Percentiles rank a stretch among this genome's conserved stretches.
These are phyloP conservation scores for Penstemon davidsonii DNA, from an alignment of 257 asterid species.

Conservation along the genomic window DNA sequence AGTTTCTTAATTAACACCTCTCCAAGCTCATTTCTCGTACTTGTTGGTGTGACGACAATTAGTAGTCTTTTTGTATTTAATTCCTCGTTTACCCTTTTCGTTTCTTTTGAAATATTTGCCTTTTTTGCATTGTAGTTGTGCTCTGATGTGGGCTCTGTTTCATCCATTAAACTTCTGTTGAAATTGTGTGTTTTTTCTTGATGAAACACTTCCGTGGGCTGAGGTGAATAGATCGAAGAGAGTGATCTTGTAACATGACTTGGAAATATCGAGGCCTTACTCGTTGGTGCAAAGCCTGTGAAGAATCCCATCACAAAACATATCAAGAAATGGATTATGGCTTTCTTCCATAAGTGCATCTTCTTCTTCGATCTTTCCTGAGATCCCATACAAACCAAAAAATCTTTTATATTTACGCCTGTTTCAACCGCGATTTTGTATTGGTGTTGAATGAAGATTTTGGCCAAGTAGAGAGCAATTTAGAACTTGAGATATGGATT, in stretches of 20 bases:
- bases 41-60: constrained; percentile 74
- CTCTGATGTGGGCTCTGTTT: constrained; percentile 27
- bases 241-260: constrained; percentile 25
- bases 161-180: constrained; percentile 36
- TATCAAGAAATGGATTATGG: constrained; percentile 65
- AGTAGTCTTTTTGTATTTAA: constrained; percentile 44
- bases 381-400: constrained; percentile 46
- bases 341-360: constrained; percentile 72
- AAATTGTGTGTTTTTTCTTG: constrained; percentile 21
- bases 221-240: constrained; percentile 39
- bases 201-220: constrained; percentile 47
- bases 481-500: not conserved
- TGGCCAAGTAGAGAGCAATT: not conserved
- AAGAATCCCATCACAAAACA: constrained; percentile 88
- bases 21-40: constrained; percentile 34
- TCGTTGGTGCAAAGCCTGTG: constrained; percentile 83
- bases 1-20: constrained; percentile 51
- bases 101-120: constrained; percentile 20
- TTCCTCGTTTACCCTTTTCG: constrained; percentile 16
- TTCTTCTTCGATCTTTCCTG: constrained; percentile 80
- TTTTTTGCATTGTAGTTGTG: constrained; percentile 6
- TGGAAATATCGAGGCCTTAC: constrained; percentile 44
- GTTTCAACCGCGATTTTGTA: no score
- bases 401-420: not conserved
- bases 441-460: not conserved